A percentile compares a stretch with the other conserved stretches of the same genome.
Conservation (phyloP, 345 rosid genomes). For the Salix dunnii region DNA sequence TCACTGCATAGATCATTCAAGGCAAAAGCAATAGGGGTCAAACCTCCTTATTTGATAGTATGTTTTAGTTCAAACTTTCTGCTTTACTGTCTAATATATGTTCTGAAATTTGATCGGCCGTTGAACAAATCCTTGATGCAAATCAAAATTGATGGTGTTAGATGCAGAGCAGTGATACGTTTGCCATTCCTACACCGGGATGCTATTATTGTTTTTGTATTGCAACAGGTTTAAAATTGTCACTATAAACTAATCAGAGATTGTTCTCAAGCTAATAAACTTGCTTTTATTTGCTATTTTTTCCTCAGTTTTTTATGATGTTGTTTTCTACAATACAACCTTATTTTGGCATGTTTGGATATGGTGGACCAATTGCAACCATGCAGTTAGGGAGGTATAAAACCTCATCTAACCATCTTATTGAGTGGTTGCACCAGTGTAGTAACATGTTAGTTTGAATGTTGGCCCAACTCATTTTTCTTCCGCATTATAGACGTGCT, state of each 20-base stretch:
- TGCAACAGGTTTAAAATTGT: too few relatives aligned
- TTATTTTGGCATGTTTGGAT: conserved; percentile 62
- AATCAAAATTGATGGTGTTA: too few relatives aligned
- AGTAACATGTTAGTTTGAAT: neutral
- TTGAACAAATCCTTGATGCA: too few relatives aligned
- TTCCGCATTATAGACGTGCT: conserved; percentile 37
- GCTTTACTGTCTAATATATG: neutral
- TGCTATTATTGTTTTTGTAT: too few relatives aligned
- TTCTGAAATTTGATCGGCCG: neutral
- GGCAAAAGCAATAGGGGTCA: conserved; percentile 46
- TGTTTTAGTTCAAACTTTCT: neutral
- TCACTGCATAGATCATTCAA: conserved; percentile 57
- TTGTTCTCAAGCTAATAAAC: neutral
- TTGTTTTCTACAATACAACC: conserved; percentile 35
- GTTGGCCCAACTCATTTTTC: neutral
- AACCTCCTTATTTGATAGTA: conserved; percentile 75
- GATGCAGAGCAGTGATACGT: too few relatives aligned
- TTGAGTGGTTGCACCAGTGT: neutral
- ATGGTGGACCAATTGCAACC: conserved; percentile 56
- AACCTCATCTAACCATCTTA: neutral
- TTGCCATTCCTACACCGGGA: too few relatives aligned
- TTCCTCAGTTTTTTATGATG: neutral
- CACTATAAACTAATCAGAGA: too few relatives aligned
- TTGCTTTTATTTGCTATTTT: neutral
- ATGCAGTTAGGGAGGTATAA: conserved; percentile 59